phyloP scores from a whole-genome alignment of 176 grass and related monocot genomes.

The Zoysia pacifica region DNA sequence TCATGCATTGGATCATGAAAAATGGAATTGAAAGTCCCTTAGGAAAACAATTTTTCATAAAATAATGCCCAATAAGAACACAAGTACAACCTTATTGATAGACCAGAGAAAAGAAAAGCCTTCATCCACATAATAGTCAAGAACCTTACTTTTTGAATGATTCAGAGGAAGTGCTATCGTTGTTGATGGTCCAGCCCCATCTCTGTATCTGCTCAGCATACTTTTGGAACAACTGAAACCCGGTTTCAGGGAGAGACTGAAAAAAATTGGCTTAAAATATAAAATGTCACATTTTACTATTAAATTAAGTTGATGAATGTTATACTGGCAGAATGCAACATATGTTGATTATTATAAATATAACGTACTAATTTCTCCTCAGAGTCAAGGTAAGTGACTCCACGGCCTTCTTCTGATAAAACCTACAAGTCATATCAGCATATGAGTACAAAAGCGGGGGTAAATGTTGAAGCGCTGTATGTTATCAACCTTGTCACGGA shows the following conservation, averaged over 20 bases:
- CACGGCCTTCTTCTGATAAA: slow-evolving; percentile 67
- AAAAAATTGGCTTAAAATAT: slow-evolving; percentile 16
- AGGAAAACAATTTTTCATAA: neutral
- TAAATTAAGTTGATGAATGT: neutral
- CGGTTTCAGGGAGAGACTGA: slow-evolving; percentile 87
- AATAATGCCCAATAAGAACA: neutral
- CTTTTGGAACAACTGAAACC: slow-evolving; percentile 87
- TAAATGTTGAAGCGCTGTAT: slow-evolving; percentile 25
- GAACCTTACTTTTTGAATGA: slow-evolving; percentile 76
- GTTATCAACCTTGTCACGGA: slow-evolving; percentile 72
- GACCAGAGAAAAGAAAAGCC: neutral
- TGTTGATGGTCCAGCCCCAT: slow-evolving; percentile 89
- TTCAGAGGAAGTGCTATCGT: slow-evolving; percentile 50
- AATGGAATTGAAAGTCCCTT: neutral
- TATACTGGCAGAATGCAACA: slow-evolving; percentile 28
- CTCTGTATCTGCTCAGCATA: slow-evolving; percentile 76
- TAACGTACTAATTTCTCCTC: slow-evolving; percentile 79
- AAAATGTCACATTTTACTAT: neutral
- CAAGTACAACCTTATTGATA: neutral
- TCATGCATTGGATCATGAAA: neutral
- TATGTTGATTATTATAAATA: slow-evolving; percentile 36
- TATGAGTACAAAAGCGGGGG: slow-evolving; percentile 18
- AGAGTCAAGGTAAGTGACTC: slow-evolving; percentile 64
- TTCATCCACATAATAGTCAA: slow-evolving; percentile 8
- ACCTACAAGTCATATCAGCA: slow-evolving; percentile 52